phyloP scores from a whole-genome alignment of 805 yeast species.

The Tetrapisispora arboricola region DNA sequence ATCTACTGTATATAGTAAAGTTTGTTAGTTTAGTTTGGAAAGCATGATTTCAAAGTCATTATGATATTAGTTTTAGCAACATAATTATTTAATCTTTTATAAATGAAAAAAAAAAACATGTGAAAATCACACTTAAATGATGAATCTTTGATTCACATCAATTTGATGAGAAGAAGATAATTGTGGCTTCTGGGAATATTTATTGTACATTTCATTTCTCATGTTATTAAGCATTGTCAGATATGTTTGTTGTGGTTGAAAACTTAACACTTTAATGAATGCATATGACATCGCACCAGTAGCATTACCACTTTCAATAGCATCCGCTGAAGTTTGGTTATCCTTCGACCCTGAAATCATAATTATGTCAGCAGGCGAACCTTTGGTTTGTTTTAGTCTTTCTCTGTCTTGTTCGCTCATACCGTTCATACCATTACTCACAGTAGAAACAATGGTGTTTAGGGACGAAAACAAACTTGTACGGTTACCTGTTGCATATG shows the following conservation, averaged over 20 bases:
- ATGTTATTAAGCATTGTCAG: constrained; percentile 59
- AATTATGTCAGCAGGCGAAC: constrained; percentile 68
- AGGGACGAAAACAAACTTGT: constrained; percentile 34
- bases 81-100: no score
- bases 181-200: constrained; percentile 78
- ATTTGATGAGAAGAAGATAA: constrained; percentile 74
- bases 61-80: no score
- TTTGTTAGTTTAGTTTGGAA: no score
- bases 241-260: constrained; percentile 58
- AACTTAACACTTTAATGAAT: constrained; percentile 51
- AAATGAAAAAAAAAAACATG: no score
- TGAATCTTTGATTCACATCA: constrained; percentile 46
- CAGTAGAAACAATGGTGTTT: constrained; percentile 35
- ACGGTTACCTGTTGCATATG: constrained; percentile 51
- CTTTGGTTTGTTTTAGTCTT: constrained; percentile 42
- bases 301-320: constrained; percentile 55
- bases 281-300: constrained; percentile 87
- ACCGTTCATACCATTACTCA: constrained; percentile 32
- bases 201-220: constrained; percentile 50
- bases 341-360: constrained; percentile 77
- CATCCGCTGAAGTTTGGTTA: constrained; percentile 75
- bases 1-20: no score
- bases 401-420: constrained; percentile 34
- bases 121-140: constrained; percentile 7
- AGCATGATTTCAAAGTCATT: no score